Conservation (phyloP, 495 filamentous ascomycete genomes). For the Aspergillus leporis region DNA sequence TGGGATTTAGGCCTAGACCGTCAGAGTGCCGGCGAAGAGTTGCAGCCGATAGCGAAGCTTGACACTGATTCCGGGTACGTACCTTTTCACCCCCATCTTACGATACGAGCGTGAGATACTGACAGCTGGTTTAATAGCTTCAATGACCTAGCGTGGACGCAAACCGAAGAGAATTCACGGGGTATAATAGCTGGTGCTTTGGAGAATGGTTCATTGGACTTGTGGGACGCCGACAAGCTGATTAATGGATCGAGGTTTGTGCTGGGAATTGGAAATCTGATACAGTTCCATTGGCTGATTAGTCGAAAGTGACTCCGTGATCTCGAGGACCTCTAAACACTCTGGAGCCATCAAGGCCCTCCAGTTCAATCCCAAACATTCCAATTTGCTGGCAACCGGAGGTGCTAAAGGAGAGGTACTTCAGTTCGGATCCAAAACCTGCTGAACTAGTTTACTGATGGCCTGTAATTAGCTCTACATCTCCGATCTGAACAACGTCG, state of each 20-base stretch:
- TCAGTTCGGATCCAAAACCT: not conserved
- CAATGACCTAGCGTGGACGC: conserved; percentile 94
- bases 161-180: conserved; percentile 69
- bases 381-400: conserved; percentile 88
- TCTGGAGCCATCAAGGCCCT: conserved; percentile 90
- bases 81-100: not conserved
- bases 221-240: conserved; percentile 94
- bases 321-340: conserved; percentile 91
- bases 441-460: not conserved
- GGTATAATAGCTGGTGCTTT: conserved; percentile 94
- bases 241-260: conserved; percentile 59
- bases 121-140: conserved; percentile 59
- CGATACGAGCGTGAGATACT: conserved; percentile 10
- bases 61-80: conserved; percentile 85
- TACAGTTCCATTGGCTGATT: conserved; percentile 23
- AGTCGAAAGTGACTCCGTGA: conserved; percentile 64
- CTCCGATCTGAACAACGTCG: conserved; percentile 86
- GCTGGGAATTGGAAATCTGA: not conserved
- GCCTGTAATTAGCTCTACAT: conserved; percentile 67
- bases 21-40: conserved; percentile 71
- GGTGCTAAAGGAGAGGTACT: conserved; percentile 84
- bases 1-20: conserved; percentile 88
- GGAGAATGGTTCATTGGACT: conserved; percentile 92
- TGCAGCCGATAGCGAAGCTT: conserved; percentile 81
- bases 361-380: conserved; percentile 95